Conservation (phyloP, 176 grass and related monocot genomes). For the Pontederia crassipes region DNA sequence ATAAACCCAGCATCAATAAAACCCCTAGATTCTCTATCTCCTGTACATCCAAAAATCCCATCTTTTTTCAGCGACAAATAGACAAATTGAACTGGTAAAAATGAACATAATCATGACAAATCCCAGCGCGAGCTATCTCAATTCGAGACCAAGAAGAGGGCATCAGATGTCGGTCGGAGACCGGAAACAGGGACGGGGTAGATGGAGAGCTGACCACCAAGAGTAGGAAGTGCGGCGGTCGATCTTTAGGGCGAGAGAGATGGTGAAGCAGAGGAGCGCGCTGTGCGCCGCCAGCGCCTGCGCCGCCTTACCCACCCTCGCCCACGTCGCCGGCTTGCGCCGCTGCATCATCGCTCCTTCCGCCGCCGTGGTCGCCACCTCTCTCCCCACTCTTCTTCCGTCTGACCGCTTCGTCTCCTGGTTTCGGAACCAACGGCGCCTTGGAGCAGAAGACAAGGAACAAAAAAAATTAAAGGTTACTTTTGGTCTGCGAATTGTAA, state of each 20-base stretch:
- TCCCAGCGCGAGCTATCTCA: too few species aligned
- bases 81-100: too few species aligned
- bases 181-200: neutral
- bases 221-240: slow-evolving; percentile 41
- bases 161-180: neutral
- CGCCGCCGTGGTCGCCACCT: neutral
- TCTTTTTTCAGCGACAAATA: too few species aligned
- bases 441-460: too few species aligned
- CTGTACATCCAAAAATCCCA: too few species aligned
- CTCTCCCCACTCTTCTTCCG: neutral
- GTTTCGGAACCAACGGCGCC: neutral
- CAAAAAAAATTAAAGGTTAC: too few species aligned
- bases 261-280: slow-evolving; percentile 69
- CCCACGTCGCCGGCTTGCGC: slow-evolving; percentile 30
- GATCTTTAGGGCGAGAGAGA: slow-evolving; percentile 58
- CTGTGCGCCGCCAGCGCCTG: slow-evolving; percentile 47
- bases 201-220: slow-evolving; percentile 41
- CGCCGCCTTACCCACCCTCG: slow-evolving; percentile 33
- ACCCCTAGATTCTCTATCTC: too few species aligned
- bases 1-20: too few species aligned
- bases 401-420: neutral
- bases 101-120: too few species aligned
- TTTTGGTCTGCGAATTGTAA: too few species aligned
- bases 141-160: neutral
- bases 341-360: neutral